phyloP scores from a whole-genome alignment of 2,329 filamentous ascomycete species.

The Grosmannia huntii region DNA sequence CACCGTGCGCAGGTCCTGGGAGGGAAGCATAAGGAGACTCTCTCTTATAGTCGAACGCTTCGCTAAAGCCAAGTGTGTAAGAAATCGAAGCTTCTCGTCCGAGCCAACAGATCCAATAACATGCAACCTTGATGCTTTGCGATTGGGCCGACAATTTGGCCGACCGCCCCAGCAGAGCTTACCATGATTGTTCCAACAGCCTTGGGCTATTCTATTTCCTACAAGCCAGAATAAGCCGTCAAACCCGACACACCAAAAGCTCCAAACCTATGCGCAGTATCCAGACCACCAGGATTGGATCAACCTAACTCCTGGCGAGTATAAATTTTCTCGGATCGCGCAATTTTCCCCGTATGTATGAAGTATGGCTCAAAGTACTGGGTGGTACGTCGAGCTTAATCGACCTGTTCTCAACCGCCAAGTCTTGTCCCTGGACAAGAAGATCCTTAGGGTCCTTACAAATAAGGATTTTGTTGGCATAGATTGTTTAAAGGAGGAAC shows the following conservation, averaged over 20 bases:
- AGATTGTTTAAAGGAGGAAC: neutral
- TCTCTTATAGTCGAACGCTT: conserved; percentile 80
- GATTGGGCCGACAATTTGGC: conserved; percentile 70
- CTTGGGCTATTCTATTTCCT: conserved; percentile 59
- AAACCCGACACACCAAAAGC: conserved; percentile 41
- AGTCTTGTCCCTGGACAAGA: conserved; percentile 58
- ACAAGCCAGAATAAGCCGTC: conserved; percentile 42
- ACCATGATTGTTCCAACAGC: conserved; percentile 73
- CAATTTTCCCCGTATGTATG: conserved; percentile 73
- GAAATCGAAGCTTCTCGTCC: conserved; percentile 65
- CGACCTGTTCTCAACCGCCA: conserved; percentile 51
- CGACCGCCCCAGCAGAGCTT: conserved; percentile 69
- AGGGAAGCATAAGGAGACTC: conserved; percentile 59
- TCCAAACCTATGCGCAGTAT: conserved; percentile 57
- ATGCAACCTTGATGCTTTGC: conserved; percentile 65
- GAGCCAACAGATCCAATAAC: conserved; percentile 73
- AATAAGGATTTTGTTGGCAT: conserved; percentile 57
- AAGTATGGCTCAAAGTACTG: conserved; percentile 78
- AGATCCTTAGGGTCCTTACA: conserved; percentile 58
- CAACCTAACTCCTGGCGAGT: conserved; percentile 41
- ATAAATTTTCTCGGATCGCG: conserved; percentile 54
- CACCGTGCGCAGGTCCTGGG: conserved; percentile 57
- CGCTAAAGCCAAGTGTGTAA: conserved; percentile 37
- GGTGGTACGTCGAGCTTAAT: conserved; percentile 49
- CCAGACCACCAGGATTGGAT: conserved; percentile 57